Percentiles rank a stretch among this genome's conserved stretches.
Conservation (phyloP, 2,329 filamentous ascomycete genomes). For the Aureobasidium mangrovei region DNA sequence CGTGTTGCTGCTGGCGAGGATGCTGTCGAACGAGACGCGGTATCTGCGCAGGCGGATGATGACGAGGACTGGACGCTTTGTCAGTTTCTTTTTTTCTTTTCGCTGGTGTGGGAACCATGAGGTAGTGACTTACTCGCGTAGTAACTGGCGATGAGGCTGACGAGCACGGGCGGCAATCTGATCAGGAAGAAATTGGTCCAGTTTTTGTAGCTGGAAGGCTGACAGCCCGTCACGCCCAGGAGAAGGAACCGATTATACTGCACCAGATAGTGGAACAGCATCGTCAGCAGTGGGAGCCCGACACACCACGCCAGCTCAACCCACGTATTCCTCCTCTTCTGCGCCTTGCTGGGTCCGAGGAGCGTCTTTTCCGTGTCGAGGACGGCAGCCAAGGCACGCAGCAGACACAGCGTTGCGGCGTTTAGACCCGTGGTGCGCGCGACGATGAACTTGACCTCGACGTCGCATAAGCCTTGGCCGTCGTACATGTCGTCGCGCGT, state of each 20-base stretch:
- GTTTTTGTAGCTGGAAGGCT: slow-evolving; percentile 43
- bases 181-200: slow-evolving; percentile 50
- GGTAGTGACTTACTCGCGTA: slow-evolving; percentile 46
- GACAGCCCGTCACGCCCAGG: slow-evolving; percentile 51
- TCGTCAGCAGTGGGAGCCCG: slow-evolving; percentile 45
- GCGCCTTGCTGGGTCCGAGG: slow-evolving; percentile 41
- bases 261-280: slow-evolving; percentile 50
- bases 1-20: slow-evolving; percentile 46
- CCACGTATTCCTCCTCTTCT: slow-evolving; percentile 37
- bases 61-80: slow-evolving; percentile 42
- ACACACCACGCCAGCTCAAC: slow-evolving; percentile 51
- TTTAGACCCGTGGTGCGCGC: slow-evolving; percentile 45
- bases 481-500: slow-evolving; percentile 42
- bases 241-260: slow-evolving; percentile 52
- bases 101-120: background rate
- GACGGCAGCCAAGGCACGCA: slow-evolving; percentile 50
- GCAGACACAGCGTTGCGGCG: slow-evolving; percentile 48
- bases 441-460: slow-evolving; percentile 51
- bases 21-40: slow-evolving; percentile 47
- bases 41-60: slow-evolving; percentile 53
- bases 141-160: slow-evolving; percentile 44
- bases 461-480: slow-evolving; percentile 54
- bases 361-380: slow-evolving; percentile 50
- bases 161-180: slow-evolving; percentile 48
- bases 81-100: background rate